Base-by-base conservation (phyloP, 2,329 filamentous ascomycete genomes). In the Calonectria naviculata region DNA sequence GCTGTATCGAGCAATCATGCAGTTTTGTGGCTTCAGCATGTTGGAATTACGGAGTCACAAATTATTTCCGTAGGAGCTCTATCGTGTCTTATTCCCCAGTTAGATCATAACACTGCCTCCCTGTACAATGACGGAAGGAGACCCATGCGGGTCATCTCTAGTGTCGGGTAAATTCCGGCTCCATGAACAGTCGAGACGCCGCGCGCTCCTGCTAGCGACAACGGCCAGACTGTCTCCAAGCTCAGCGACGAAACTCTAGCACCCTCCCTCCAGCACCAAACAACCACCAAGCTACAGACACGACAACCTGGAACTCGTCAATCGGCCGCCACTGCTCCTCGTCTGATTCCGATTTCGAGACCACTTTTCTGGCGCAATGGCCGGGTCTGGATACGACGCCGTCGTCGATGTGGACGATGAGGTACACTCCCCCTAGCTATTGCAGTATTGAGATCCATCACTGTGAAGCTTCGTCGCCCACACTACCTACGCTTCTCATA, bases 371-470 rank as follows among this genome's bases (percentile, higher is more conserved):
- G 29, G 72, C 80, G 87, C 78, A 67, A 95, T 95, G 93, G 90
- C 94, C 69, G 93, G 94, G 83, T 89, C 94, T 81, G 95, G 95
- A 78, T 99, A 99, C 84, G 97, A 99, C 87, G 97, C 97, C 73
- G 96, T 99, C 76, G 97, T 99, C 71, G 97, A 99, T 80, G 93
- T 98, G 67, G 97, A 99, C 83, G 94, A 97, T 80, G 97, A 98
- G 90, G 95, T 97, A 81, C 49, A 73, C 71, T 52, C 68, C 49
- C 68, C 65, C 72, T 41, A 70, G 74, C 68, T 70, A 70, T 44
- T 28, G 46, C 61, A 71, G 72, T 70, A 74, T 65, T 36, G 24
- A 63, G 29, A 64, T 66, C 47, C 47, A 42, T 26, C 56, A 65
- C 29, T 28, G 26, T n/a, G 46, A 66, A 70, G 56, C 63, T 63